These are phyloP conservation scores for Phytophthora rubi DNA, from an alignment of 352 stramenopile species.

Conservation along the genomic window DNA sequence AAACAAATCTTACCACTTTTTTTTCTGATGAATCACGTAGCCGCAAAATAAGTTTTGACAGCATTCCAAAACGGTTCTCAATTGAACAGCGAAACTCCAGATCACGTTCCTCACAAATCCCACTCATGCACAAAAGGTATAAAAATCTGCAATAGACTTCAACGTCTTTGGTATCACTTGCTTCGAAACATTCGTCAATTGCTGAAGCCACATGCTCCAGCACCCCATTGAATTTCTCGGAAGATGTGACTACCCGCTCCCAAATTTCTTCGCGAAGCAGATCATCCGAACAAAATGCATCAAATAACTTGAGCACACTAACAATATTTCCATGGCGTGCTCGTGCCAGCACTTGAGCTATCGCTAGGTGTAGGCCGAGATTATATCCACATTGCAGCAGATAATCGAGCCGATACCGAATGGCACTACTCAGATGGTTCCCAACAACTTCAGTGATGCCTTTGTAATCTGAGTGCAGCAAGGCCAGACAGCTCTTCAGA, in stretches of 20 bases:
- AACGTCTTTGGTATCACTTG: not conserved
- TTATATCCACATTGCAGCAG: conserved; percentile 13
- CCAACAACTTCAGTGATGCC: conserved; percentile 7
- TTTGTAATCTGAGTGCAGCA: conserved; percentile 8
- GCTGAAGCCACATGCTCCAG: conserved; percentile 8
- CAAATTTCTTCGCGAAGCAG: conserved; percentile 26
- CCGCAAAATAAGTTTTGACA: conserved; percentile 15
- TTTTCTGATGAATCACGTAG: not conserved
- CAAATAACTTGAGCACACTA: conserved; percentile 17
- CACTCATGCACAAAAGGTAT: conserved; percentile 16
- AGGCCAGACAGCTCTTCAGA: conserved; percentile 14
- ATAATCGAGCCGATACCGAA: conserved; percentile 23
- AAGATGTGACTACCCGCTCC: conserved; percentile 5
- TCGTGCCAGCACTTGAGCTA: conserved; percentile 7
- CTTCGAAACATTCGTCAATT: conserved; percentile 4
- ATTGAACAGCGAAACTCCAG: conserved; percentile 6
- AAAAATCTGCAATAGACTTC: conserved; percentile 29
- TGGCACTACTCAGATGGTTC: conserved; percentile 13
- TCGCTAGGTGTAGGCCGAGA: conserved; percentile 11
- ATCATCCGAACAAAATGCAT: conserved; percentile 12
- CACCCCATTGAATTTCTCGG: conserved; percentile 2
- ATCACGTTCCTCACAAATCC: conserved; percentile 8
- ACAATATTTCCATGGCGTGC: conserved; percentile 6
- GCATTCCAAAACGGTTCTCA: conserved; percentile 18
- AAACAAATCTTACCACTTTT: conserved; percentile 12